Evolutionary conservation across 2,329 filamentous ascomycete genomes (phyloP).

Genomic region (Colletotrichum musae): DNA sequence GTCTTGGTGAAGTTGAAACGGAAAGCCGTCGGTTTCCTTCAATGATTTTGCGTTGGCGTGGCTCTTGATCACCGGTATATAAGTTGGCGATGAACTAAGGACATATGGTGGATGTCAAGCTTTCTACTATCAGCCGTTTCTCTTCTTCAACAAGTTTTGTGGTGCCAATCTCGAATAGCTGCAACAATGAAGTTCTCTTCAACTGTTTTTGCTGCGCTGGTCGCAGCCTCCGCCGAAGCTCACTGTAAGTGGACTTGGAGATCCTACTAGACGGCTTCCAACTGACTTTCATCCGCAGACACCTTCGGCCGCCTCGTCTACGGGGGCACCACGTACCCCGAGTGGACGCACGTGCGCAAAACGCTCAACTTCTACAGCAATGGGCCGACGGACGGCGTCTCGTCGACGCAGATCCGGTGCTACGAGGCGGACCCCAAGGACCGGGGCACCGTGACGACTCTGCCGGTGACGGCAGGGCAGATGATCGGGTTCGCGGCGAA

Average conservation of each 20-base stretch:
- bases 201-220: constrained; percentile 5
- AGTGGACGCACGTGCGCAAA: constrained; percentile 51
- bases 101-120: too few species aligned
- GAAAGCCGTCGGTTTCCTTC: not conserved
- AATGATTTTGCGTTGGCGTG: not conserved
- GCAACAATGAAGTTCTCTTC: constrained; percentile 26
- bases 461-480: constrained; percentile 45
- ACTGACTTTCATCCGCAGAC: constrained; percentile 2
- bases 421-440: constrained; percentile 45
- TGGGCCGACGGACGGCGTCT: constrained; percentile 49
- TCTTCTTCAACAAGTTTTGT: not conserved
- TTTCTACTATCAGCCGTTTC: not conserved
- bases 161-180: not conserved
- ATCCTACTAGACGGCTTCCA: too few species aligned
- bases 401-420: constrained; percentile 51
- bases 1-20: not conserved
- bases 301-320: constrained; percentile 36
- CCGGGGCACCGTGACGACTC: constrained; percentile 25
- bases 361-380: constrained; percentile 53
- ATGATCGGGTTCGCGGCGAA: constrained; percentile 54
- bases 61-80: not conserved
- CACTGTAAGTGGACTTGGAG: constrained; percentile 16
- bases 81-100: not conserved
- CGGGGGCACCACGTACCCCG: constrained; percentile 38
- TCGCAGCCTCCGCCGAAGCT: constrained; percentile 16